A percentile compares a stretch with the other conserved stretches of the same genome.
These are phyloP conservation scores for Blastocystis sp. DNA, from an alignment of 352 stramenopile species.

Conservation along the genomic window DNA sequence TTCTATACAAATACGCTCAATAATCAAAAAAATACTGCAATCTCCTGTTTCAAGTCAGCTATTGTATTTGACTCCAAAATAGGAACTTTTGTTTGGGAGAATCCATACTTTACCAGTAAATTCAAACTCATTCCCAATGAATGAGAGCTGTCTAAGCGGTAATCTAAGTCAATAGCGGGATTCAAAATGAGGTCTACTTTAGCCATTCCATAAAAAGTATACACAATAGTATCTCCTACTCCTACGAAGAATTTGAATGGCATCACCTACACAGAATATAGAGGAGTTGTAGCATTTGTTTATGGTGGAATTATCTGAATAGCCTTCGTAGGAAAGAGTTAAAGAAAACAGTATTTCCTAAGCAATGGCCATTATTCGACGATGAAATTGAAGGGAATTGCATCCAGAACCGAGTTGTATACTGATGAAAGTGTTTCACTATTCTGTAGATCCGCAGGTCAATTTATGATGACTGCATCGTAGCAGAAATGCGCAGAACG, in stretches of 20 bases:
- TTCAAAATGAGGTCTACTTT: not conserved
- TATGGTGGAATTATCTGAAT: not conserved
- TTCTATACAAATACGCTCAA: not conserved
- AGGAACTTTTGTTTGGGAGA: not conserved
- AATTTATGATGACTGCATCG: slow-evolving; percentile 48
- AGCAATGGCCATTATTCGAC: not conserved
- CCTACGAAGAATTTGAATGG: not conserved
- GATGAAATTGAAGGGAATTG: slow-evolving; percentile 26
- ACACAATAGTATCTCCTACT: not conserved
- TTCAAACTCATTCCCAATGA: not conserved
- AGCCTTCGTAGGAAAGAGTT: slow-evolving; percentile 32
- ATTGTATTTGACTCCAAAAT: slow-evolving; percentile 18
- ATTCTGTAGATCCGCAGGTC: slow-evolving; percentile 25
- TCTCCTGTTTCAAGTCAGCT: slow-evolving; percentile 22
- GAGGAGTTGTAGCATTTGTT: not conserved
- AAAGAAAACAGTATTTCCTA: not conserved
- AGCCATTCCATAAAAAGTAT: not conserved
- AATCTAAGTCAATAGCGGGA: not conserved
- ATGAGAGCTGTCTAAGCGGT: not conserved
- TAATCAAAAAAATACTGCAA: not conserved
- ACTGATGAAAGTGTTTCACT: not conserved
- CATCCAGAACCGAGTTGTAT: not conserved
- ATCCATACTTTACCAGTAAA: slow-evolving; percentile 23
- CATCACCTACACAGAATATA: not conserved
- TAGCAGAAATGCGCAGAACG: not conserved